Conservation (phyloP, 371 early-diverging fungal species). For the Parasitella parasitica region DNA sequence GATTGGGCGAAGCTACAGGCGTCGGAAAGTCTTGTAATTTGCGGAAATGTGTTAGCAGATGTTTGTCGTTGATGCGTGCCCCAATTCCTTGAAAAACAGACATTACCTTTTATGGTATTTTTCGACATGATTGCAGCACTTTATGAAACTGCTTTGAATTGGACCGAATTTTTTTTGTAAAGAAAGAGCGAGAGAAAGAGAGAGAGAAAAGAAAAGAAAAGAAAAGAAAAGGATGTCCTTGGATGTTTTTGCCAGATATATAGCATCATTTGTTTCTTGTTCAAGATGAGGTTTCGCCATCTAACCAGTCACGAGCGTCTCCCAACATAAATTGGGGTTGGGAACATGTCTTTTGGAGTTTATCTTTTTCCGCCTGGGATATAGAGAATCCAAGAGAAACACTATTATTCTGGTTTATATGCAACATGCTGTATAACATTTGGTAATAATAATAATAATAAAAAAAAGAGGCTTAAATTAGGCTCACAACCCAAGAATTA, state of each 20-base stretch:
- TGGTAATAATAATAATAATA: conserved; percentile 33
- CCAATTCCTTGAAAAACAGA: neutral
- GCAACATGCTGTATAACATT: conserved; percentile 53
- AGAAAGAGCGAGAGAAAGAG: neutral
- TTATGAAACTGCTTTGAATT: neutral
- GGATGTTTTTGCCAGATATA: neutral
- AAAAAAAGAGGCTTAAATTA: no score
- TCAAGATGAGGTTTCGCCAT: neutral
- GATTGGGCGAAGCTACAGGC: neutral
- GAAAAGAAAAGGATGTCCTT: neutral
- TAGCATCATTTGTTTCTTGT: neutral
- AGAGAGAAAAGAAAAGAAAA: neutral
- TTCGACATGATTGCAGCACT: neutral
- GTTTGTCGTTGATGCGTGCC: neutral
- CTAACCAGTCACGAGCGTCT: neutral
- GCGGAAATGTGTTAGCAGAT: neutral
- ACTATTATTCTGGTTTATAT: neutral
- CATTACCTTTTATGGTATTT: conserved; percentile 1
- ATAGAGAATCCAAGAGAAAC: neutral
- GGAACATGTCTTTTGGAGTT: neutral
- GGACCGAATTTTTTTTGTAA: neutral
- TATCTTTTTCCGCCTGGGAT: neutral
- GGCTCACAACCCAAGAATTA: no score
- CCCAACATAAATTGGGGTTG: conserved; percentile 1
- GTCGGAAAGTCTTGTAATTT: neutral